Percentiles rank a stretch among this genome's conserved stretches.
Evolutionary conservation across 441 rosid genomes (phyloP).

Genomic region (Eruca vesicaria): DNA sequence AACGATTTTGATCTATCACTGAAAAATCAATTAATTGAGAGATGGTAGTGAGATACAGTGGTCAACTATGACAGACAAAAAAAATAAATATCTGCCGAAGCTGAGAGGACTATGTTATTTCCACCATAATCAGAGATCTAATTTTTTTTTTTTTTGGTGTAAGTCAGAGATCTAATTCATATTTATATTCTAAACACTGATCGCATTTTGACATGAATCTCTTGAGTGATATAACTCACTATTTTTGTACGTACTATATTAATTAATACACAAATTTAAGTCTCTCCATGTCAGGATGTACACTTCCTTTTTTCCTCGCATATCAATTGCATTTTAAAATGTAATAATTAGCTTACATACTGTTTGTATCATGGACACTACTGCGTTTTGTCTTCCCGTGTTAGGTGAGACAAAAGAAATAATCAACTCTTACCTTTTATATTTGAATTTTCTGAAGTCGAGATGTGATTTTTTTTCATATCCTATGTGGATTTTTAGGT

Average conservation of each 20-base stretch:
- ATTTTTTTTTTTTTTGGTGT: no score
- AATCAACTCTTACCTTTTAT: not conserved
- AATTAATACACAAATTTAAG: no score
- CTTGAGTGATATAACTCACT: not conserved
- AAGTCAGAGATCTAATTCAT: not conserved
- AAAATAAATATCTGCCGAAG: constrained; percentile 3
- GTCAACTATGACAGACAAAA: no score
- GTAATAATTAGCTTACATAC: constrained; percentile 16
- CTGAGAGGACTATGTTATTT: not conserved
- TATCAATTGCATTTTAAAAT: not conserved
- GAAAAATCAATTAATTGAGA: not conserved
- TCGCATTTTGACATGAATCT: not conserved
- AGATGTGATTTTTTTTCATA: not conserved
- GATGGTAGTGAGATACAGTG: not conserved
- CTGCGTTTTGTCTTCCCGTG: constrained; percentile 32
- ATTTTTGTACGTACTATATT: no score
- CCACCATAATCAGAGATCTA: not conserved
- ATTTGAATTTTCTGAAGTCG: constrained; percentile 4
- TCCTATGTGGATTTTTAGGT: not conserved
- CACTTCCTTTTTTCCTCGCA: not conserved
- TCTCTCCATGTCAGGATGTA: not conserved
- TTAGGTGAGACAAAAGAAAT: constrained; percentile 24
- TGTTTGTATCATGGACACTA: constrained; percentile 23
- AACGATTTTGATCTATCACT: not conserved
- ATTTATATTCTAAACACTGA: not conserved